phyloP scores from a whole-genome alignment of 1,284 basidiomycete genomes.

The Leucocoprinus gongylophorus region DNA sequence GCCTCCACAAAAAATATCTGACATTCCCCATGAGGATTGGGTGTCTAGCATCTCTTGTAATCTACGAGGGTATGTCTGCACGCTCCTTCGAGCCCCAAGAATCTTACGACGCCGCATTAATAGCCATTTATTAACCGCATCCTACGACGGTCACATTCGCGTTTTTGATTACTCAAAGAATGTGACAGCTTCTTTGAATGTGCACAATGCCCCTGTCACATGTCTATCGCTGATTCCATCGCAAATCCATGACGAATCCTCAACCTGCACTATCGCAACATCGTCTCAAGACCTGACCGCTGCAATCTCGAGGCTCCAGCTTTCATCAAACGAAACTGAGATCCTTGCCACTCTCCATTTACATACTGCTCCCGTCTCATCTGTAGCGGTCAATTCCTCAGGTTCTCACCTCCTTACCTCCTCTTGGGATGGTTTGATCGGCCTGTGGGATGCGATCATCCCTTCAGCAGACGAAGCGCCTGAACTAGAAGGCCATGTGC shows the following conservation, averaged over 20 bases:
- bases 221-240: slow-evolving; percentile 54
- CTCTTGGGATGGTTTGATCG: slow-evolving; percentile 76
- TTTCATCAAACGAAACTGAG: slow-evolving; percentile 25
- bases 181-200: slow-evolving; percentile 40
- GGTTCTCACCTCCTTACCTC: slow-evolving; percentile 64
- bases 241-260: slow-evolving; percentile 26
- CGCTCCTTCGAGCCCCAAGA: neutral
- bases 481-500: slow-evolving; percentile 23
- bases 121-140: slow-evolving; percentile 68
- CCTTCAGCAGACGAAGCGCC: slow-evolving; percentile 58
- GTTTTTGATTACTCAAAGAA: slow-evolving; percentile 67
- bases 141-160: slow-evolving; percentile 75
- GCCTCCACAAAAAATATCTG: slow-evolving; percentile 79
- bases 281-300: slow-evolving; percentile 81
- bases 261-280: slow-evolving; percentile 56
- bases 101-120: neutral
- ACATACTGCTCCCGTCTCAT: slow-evolving; percentile 70
- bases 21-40: slow-evolving; percentile 92
- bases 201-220: slow-evolving; percentile 67
- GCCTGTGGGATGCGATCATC: slow-evolving; percentile 66
- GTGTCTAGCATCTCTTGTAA: slow-evolving; percentile 76
- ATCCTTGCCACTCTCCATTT: slow-evolving; percentile 61
- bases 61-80: slow-evolving; percentile 54
- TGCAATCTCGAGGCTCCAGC: slow-evolving; percentile 46
- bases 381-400: slow-evolving; percentile 46